Base-by-base conservation (phyloP, 495 filamentous ascomycete species). In the Haplographium delicatum region DNA sequence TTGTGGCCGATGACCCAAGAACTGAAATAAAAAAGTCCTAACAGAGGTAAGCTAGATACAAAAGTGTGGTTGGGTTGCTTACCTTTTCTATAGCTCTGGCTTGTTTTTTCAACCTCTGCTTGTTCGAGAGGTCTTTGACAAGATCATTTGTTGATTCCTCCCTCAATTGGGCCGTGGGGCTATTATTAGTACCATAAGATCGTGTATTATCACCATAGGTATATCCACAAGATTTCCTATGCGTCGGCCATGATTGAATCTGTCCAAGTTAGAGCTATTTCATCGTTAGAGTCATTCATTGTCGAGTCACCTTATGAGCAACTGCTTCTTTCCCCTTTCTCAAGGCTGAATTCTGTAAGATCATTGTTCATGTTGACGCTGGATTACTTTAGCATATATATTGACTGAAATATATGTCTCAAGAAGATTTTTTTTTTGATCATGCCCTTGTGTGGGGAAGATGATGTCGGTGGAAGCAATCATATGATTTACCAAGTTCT, bases 21-120 rank as follows among this genome's bases (percentile, higher is more conserved):
- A 96, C 74, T 23, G 87, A 89, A 8, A 91, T 74, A 56, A 89
- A 84, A 55, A 93, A 83, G 66, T 91, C 86, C 88, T 93, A 37
- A 5, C 13, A 49, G 4, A 42, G 23, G 15, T 40, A 16, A 45
- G 33, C 4, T 22, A 3, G 16, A 10, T 27, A 23, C 11, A 25
- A 6, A 19, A 26, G 0, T 19, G 9, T 16, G 13, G 16, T 30
- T 7, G 4, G 15, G 37, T 3, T 25, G 43, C 25, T 3, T 49
- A 58, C 58, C 44, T 56, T 53, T 30, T 61, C 58, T 23, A 58
- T 18, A 22, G 54, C 51, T 47, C 47, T 57, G 5, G 58, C 58
- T 16, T 51, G 33, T 23, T 58, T 61, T 51, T 58, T 61, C 4
- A 51, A 54, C 26, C 53, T 57, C 22, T 61, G 58, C 18, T 61